Evolutionary conservation across 31 red algal species (phyloP), one percentile per base, ranked within the genome.

Genomic region (Porphyra umbilicalis): DNA sequence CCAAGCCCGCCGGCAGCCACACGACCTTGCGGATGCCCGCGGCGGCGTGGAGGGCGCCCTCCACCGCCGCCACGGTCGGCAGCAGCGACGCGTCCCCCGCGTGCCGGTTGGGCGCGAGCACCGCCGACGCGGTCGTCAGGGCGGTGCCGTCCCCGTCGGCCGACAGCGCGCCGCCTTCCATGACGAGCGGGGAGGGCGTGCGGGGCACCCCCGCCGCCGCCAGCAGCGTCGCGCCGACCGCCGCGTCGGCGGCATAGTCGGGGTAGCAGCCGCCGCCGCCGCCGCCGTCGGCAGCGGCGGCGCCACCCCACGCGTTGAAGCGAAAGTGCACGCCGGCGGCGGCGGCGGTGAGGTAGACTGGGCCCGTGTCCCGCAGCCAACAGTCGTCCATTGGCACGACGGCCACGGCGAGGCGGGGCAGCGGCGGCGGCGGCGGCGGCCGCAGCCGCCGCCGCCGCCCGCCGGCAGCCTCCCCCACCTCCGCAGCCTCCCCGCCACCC

Each of bases 231-330:
- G 40, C 39, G 2, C 37, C 91, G 9, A 97, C 89, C 76, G 37
- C n/a, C 34, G 16, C 8, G 74, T 97, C 94, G 39, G 67, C 40
- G 15, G 37, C 35, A 74, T 75, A 90, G 38, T 80, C 80, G 13
- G 16, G 74, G 78, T 97, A 97, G 39, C 90, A 93, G 36, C 90
- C 91, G 33, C 91, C 94, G 33, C 29, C 77, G n/a, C n/a, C n/a
- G n/a, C n/a, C n/a, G n/a, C n/a, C n/a, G n/a, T n/a, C n/a, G n/a
- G n/a, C n/a, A n/a, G n/a, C n/a, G 57, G 2, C 57, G 8, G 34
- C 78, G 10, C 94, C 94, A 32, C 94, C 94, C 94, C 94, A 97
- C 9, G 87, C 94, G 57, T 97, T 97, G 78, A 97, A 97, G 0
- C 44, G 34, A 79, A 93, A 97, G 81, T 92, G 87, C 32, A 90